Evolutionary conservation across 345 rosid species (phyloP), one percentile per base, ranked within the genome.

Genomic region (Tarenaya hassleriana): DNA sequence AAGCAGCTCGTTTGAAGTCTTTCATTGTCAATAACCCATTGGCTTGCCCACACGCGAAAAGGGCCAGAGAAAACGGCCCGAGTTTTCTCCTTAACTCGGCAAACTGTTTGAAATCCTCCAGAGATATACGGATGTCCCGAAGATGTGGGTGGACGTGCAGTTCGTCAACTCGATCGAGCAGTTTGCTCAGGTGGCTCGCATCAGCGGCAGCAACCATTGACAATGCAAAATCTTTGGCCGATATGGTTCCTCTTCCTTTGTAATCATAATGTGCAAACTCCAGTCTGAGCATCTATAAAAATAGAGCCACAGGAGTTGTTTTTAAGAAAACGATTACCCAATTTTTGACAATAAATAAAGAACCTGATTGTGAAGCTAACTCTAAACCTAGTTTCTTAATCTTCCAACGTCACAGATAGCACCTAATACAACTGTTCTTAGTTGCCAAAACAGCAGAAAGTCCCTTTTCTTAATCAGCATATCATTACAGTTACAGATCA

Each of bases 141-240:
- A 92, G 83, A 50, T 60, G 75, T 1, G 68, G 61, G 31, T 69
- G 72, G 13, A 75, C 68, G 19, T 73, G 60, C 63, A 88, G 50
- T 57, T 67, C 60, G 12, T 88, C 87, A 52, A 77, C 98, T 59
- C 77, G 81, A 71, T 75, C 73, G 55, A 88, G 84, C 68, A 92
- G 74, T 66, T 45, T 62, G 58, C 73, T 45, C 61, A 88, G 57
- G 70, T 83, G 82, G 40, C 75, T 69, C 73, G 88, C 72, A 67
- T 88, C 91, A 55, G 98, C 98, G 37, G 98, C 77, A 69, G 98
- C 95, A 62, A 92, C 97, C 79, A 92, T 73, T 16, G 94, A 85
- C 58, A 92, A 56, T 4, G 97, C 97, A 62, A 92, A 92, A 80
- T 92, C 98, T 68, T 80, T 73, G 12, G 85, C 97, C 21, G 94